Conservation (phyloP, 2,329 filamentous ascomycete genomes). For the Curvularia sp. region DNA sequence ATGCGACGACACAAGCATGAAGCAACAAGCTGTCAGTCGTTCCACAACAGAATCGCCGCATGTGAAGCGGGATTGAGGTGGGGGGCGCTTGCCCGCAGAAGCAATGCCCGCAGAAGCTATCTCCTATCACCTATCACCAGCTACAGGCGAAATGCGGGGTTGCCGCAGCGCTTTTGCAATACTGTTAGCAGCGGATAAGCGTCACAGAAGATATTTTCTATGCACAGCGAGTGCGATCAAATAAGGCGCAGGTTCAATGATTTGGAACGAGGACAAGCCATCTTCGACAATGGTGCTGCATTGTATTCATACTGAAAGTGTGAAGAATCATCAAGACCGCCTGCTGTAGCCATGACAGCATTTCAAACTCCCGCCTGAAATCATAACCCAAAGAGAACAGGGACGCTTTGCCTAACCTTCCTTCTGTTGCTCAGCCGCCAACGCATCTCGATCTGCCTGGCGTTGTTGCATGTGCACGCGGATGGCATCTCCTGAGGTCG, state of each 20-base stretch:
- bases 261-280: neutral
- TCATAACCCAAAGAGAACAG: conserved; percentile 5
- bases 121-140: conserved; percentile 27
- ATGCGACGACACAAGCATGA: neutral
- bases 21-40: conserved; percentile 6
- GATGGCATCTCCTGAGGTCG: conserved; percentile 71
- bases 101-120: conserved; percentile 9
- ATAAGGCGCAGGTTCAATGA: neutral
- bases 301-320: conserved; percentile 8
- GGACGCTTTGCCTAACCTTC: conserved; percentile 23
- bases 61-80: conserved; percentile 21
- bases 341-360: conserved; percentile 4
- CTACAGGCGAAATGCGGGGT: conserved; percentile 25
- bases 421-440: conserved; percentile 34
- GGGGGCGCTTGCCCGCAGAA: conserved; percentile 26
- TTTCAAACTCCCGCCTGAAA: conserved; percentile 18
- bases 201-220: conserved; percentile 2
- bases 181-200: conserved; percentile 4
- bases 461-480: conserved; percentile 57
- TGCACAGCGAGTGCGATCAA: neutral
- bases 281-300: conserved; percentile 6
- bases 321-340: conserved; percentile 13
- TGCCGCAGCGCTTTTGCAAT: conserved; percentile 14
- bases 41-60: conserved; percentile 6
- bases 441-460: conserved; percentile 33